Conservation (phyloP, 345 rosid genomes). For the Populus pruinosa region DNA sequence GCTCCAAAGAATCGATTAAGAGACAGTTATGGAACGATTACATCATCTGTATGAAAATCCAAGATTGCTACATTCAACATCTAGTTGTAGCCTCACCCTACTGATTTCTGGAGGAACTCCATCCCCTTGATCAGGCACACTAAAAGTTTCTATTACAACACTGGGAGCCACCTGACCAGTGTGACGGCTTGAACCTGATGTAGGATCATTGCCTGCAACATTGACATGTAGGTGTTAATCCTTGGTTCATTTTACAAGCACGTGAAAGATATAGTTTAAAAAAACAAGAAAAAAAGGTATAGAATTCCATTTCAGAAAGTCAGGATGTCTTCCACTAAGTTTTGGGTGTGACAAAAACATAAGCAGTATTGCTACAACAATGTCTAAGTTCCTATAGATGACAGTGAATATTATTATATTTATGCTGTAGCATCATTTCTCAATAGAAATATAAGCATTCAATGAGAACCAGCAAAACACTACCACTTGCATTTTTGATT, state of each 20-base stretch:
- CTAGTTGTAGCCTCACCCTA: slow-evolving; percentile 44
- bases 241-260: not conserved
- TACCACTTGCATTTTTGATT: not conserved
- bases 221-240: not conserved
- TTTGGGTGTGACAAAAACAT: not conserved
- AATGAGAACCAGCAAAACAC: not conserved
- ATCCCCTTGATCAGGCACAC: slow-evolving; percentile 67
- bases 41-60: not conserved
- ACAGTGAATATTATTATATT: not conserved
- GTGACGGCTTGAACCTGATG: slow-evolving; percentile 38
- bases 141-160: slow-evolving; percentile 62
- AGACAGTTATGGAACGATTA: not conserved
- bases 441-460: not conserved
- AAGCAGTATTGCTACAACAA: not conserved
- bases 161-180: slow-evolving; percentile 41
- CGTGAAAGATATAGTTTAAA: not conserved
- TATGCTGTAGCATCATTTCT: not conserved
- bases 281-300: not conserved
- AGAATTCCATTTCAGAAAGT: not conserved
- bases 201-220: slow-evolving; percentile 39
- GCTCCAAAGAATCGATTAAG: slow-evolving; percentile 16
- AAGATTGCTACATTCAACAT: slow-evolving; percentile 3
- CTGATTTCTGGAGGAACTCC: slow-evolving; percentile 66
- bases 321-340: not conserved
- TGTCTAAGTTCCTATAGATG: not conserved